phyloP scores from a whole-genome alignment of 371 early-diverging fungal species.

The Umbelopsis sp. region DNA sequence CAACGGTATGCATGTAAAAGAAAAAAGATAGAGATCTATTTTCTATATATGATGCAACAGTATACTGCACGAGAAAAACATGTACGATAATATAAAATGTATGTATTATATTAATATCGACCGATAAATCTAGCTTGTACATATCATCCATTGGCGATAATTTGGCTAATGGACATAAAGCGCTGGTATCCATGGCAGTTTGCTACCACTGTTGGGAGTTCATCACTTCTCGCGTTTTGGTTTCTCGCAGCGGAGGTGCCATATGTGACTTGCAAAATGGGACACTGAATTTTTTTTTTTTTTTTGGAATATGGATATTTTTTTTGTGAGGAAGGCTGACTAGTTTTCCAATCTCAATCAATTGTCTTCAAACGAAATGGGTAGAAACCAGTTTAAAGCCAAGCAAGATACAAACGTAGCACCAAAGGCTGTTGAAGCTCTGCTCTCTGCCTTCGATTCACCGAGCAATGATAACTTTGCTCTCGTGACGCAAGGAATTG shows the following conservation, averaged over 20 bases:
- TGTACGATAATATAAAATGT: too few relatives aligned
- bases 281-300: constrained; percentile 8
- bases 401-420: constrained; percentile 37
- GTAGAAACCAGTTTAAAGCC: constrained; percentile 32
- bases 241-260: neutral
- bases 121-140: too few relatives aligned
- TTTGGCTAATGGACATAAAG: too few relatives aligned
- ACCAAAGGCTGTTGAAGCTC: constrained; percentile 41
- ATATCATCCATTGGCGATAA: too few relatives aligned
- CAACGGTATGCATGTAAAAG: constrained; percentile 28
- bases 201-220: too few relatives aligned
- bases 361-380: constrained; percentile 25
- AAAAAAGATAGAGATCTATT: neutral
- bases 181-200: too few relatives aligned
- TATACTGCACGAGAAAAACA: too few relatives aligned
- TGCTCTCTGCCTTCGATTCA: constrained; percentile 63
- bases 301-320: constrained; percentile 19
- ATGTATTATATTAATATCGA: too few relatives aligned
- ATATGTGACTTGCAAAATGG: neutral
- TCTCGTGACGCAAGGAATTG: constrained; percentile 70
- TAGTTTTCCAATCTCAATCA: neutral
- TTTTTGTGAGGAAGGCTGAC: neutral
- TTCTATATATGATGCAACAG: too few relatives aligned
- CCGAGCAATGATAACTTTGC: constrained; percentile 65
- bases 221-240: too few relatives aligned